Conservation (phyloP, 495 filamentous ascomycete species). For the Elaphomyces granulatus region DNA sequence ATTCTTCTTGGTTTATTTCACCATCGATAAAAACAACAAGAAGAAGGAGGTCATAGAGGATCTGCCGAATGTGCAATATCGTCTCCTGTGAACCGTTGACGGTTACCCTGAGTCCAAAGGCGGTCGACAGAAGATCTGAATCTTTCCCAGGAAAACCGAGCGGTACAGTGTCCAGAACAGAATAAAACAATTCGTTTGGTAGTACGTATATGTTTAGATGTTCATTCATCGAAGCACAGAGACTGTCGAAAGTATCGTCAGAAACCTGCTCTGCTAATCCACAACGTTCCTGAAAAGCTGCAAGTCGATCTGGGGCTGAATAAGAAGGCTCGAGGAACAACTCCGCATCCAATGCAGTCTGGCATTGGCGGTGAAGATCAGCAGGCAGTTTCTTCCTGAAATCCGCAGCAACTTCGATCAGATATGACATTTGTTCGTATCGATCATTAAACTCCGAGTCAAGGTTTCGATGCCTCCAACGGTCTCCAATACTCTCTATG, state of each 20-base stretch:
- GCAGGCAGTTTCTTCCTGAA: slow-evolving; percentile 46
- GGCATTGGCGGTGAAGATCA: slow-evolving; percentile 44
- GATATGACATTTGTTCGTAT: slow-evolving; percentile 25
- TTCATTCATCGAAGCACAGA: slow-evolving; percentile 27
- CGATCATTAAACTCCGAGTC: slow-evolving; percentile 23
- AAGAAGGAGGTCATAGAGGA: slow-evolving; percentile 71
- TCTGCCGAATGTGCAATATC: slow-evolving; percentile 44
- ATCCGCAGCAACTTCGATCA: slow-evolving; percentile 44
- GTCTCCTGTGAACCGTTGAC: slow-evolving; percentile 68
- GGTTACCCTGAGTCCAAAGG: slow-evolving; percentile 56
- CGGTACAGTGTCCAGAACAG: slow-evolving; percentile 30
- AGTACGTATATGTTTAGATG: slow-evolving; percentile 29
- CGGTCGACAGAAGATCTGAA: slow-evolving; percentile 38
- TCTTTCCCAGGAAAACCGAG: slow-evolving; percentile 27
- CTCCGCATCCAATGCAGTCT: slow-evolving; percentile 46
- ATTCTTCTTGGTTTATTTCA: slow-evolving; percentile 54
- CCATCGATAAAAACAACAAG: slow-evolving; percentile 69
- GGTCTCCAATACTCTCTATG: slow-evolving; percentile 25
- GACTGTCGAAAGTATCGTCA: slow-evolving; percentile 47
- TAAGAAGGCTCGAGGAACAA: slow-evolving; percentile 52
- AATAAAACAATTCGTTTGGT: slow-evolving; percentile 36
- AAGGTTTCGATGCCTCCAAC: slow-evolving; percentile 31
- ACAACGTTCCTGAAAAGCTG: slow-evolving; percentile 53
- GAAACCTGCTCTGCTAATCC: slow-evolving; percentile 58
- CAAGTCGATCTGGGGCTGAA: slow-evolving; percentile 53